Conservation (phyloP, 1,284 basidiomycete species). For the Earliella scabrosa region DNA sequence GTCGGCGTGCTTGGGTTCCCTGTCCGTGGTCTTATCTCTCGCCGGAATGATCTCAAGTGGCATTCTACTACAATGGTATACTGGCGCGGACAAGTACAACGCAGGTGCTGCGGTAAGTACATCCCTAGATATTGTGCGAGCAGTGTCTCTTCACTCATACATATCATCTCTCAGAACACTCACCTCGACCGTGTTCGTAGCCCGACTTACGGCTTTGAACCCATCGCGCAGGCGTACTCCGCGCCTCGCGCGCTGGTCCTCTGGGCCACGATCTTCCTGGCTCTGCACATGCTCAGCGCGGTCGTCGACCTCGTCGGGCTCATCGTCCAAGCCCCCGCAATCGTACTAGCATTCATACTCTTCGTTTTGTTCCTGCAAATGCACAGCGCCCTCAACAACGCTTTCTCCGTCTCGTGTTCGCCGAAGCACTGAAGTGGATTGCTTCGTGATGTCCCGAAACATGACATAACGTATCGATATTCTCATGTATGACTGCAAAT, state of each 20-base stretch:
- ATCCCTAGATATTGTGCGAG: no score
- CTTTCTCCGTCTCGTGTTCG: not conserved
- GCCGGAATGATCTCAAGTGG: slow-evolving; percentile 12
- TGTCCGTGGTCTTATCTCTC: slow-evolving; percentile 12
- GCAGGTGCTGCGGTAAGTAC: slow-evolving; percentile 25
- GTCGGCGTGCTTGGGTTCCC: slow-evolving; percentile 7
- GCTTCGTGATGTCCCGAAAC: no score
- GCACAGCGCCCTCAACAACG: slow-evolving; percentile 1
- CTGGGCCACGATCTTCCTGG: slow-evolving; percentile 28
- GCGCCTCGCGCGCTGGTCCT: slow-evolving; percentile 26
- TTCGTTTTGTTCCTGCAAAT: slow-evolving; percentile 11
- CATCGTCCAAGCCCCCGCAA: slow-evolving; percentile 10
- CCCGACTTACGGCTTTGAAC: slow-evolving; percentile 20
- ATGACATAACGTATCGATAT: no score
- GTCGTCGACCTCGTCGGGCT: slow-evolving; percentile 14
- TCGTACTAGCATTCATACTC: slow-evolving; percentile 5
- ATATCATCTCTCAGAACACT: slow-evolving; percentile 22
- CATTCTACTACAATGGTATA: slow-evolving; percentile 22
- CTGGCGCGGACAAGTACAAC: slow-evolving; percentile 16
- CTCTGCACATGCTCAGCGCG: slow-evolving; percentile 18
- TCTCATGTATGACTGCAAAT: no score
- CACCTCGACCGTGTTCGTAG: slow-evolving; percentile 21
- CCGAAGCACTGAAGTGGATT: not conserved
- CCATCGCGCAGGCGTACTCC: slow-evolving; percentile 18
- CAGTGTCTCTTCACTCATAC: no score